Evolutionary conservation across 208 protist genomes (phyloP), one percentile per base, ranked within the genome.

Genomic region (Naegleria lovaniensis): DNA sequence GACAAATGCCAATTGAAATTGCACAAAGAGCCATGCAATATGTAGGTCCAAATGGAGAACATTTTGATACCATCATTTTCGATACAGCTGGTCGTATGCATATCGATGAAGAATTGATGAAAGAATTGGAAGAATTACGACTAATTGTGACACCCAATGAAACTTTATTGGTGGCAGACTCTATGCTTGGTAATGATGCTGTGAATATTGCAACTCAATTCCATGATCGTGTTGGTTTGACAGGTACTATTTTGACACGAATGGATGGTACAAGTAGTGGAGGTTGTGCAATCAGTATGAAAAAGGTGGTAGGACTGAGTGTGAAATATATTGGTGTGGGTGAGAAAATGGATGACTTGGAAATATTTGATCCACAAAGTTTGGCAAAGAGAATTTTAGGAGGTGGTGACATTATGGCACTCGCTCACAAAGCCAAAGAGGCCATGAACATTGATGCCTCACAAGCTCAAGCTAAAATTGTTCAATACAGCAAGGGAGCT

Each of bases 141-240:
- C 19, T 33, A n/a, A 88, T 51, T 48, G 41, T 58, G 11, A 25
- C 9, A 59, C 43, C 43, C 15, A 29, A 38, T 39, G 84, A 88
- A 88, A 88, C 84, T 25, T 39, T 88, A 13, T 55, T 88, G 41
- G 39, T 48, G 0, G 84, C 84, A 25, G 84, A 88, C 41, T 25
- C 84, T 38, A 88, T 88, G 84, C n/a, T 88, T 36, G 84, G 84
- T 88, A 88, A 88, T 38, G 84, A 88, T 6, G 39, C 84, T 55
- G 84, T 88, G 25, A 55, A 55, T 38, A 88, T 88, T 55, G 39
- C 84, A 58, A 88, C 39, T n/a, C 25, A 48, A 58, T 88, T 88
- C 25, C 13, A 88, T 15, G 84, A 88, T 29, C 39, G 41, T n/a
- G 19, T 88, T 25, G 43, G 25, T 3, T 15, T 88, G 0, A 38